Conservation (phyloP, 2,329 filamentous ascomycete genomes). For the Exophiala spinifera region DNA sequence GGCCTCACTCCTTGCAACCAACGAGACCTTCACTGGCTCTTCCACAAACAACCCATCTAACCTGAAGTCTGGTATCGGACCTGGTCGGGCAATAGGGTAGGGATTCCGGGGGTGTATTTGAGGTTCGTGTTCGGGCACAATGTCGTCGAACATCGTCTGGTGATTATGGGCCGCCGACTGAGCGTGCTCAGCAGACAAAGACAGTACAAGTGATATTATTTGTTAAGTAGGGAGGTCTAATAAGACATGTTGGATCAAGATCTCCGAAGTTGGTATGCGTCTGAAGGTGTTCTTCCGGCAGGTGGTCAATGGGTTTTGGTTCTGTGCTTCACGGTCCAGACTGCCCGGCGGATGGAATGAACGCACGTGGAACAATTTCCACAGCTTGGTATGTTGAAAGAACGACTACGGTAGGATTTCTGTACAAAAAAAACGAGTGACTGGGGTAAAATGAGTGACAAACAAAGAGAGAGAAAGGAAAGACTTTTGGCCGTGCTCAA, state of each 20-base stretch:
- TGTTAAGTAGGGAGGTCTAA: background rate
- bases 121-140: constrained; percentile 22
- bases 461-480: constrained; percentile 19
- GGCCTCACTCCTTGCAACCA: constrained; percentile 16
- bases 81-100: constrained; percentile 23
- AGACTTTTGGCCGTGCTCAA: constrained; percentile 8
- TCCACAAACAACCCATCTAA: constrained; percentile 22
- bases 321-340: constrained; percentile 12
- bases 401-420: background rate
- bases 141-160: constrained; percentile 14
- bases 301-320: constrained; percentile 12
- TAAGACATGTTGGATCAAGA: constrained; percentile 12
- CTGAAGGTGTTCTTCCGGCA: background rate
- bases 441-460: constrained; percentile 29
- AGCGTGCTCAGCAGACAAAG: background rate
- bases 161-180: background rate
- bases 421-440: constrained; percentile 22
- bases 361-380: constrained; percentile 17
- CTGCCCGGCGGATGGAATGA: constrained; percentile 23
- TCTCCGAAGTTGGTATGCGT: background rate
- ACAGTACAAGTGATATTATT: background rate
- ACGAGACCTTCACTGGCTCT: constrained; percentile 13
- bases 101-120: constrained; percentile 23
- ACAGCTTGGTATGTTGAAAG: constrained; percentile 11
- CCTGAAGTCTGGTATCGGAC: constrained; percentile 25